These are phyloP conservation scores for Obba rivulosa DNA, from an alignment of 768 basidiomycete species.

Conservation along the genomic window DNA sequence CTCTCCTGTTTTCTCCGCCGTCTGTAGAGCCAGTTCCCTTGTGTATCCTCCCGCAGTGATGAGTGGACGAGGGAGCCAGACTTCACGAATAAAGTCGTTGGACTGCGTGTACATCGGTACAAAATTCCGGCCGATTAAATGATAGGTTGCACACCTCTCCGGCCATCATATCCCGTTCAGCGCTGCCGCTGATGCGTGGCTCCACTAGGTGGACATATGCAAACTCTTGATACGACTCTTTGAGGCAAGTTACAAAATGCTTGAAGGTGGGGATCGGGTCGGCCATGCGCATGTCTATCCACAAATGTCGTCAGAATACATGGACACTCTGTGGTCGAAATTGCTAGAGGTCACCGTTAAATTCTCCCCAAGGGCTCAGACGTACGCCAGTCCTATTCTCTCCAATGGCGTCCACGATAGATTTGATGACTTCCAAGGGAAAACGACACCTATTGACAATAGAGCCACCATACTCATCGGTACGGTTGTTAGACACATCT, in stretches of 20 bases:
- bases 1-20: slow-evolving; percentile 12
- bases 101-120: too few species aligned
- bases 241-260: slow-evolving; percentile 38
- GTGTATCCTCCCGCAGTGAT: slow-evolving; percentile 20
- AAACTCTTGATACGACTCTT: slow-evolving; percentile 30
- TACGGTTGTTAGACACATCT: slow-evolving; percentile 31
- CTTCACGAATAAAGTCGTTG: slow-evolving; percentile 17
- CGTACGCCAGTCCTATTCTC: slow-evolving; percentile 32
- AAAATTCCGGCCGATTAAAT: slow-evolving; percentile 15
- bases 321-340: too few species aligned
- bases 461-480: slow-evolving; percentile 42
- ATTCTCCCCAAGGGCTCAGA: slow-evolving; percentile 27
- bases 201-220: slow-evolving; percentile 33
- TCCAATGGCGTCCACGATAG: slow-evolving; percentile 32
- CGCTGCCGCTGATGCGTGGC: slow-evolving; percentile 22
- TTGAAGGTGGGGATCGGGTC: slow-evolving; percentile 52
- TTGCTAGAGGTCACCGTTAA: slow-evolving; percentile 19
- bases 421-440: slow-evolving; percentile 30
- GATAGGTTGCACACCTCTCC: slow-evolving; percentile 17
- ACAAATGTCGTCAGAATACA: too few species aligned
- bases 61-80: slow-evolving; percentile 17
- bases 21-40: slow-evolving; percentile 15
- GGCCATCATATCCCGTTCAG: slow-evolving; percentile 11
- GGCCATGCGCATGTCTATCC: slow-evolving; percentile 46
- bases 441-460: slow-evolving; percentile 40